Conservation (phyloP, 2,329 filamentous ascomycete species). For the Ilyonectria mors-panacis region DNA sequence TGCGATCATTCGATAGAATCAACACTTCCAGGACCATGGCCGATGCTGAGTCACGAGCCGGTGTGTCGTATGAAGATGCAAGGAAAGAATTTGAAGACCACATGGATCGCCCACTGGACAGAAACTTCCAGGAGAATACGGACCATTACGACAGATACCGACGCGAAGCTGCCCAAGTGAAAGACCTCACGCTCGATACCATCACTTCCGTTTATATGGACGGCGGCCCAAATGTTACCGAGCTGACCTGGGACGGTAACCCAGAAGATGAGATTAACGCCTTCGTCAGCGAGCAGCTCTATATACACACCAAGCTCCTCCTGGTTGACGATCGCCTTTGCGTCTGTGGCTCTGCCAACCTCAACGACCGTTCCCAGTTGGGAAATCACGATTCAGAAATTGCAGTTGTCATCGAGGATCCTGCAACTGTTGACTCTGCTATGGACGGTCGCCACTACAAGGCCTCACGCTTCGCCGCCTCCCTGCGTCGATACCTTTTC, state of each 20-base stretch:
- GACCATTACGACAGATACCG: slow-evolving; percentile 80
- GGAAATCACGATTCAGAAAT: slow-evolving; percentile 91
- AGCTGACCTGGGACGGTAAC: slow-evolving; percentile 68
- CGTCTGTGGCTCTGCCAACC: slow-evolving; percentile 80
- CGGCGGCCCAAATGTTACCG: slow-evolving; percentile 77
- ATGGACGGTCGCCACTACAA: slow-evolving; percentile 83
- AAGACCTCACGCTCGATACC: slow-evolving; percentile 77
- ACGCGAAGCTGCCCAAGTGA: slow-evolving; percentile 71
- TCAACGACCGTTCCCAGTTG: slow-evolving; percentile 80
- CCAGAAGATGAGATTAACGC: slow-evolving; percentile 71
- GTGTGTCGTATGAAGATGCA: slow-evolving; percentile 78
- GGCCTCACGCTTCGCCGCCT: slow-evolving; percentile 83
- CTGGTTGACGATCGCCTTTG: slow-evolving; percentile 88
- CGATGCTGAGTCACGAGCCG: slow-evolving; percentile 72
- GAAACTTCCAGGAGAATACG: slow-evolving; percentile 39
- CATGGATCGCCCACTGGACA: slow-evolving; percentile 59
- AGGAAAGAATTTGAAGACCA: slow-evolving; percentile 74
- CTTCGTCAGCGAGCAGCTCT: slow-evolving; percentile 75
- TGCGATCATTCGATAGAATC: slow-evolving; percentile 88
- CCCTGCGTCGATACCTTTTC: slow-evolving; percentile 88
- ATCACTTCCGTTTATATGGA: slow-evolving; percentile 89
- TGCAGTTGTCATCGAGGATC: slow-evolving; percentile 89
- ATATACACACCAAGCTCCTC: slow-evolving; percentile 77
- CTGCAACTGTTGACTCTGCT: slow-evolving; percentile 75
- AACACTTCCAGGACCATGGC: slow-evolving; percentile 77